Percentiles rank a stretch among this genome's conserved stretches.
These are phyloP conservation scores for Kodamaea fukazawae DNA, from an alignment of 805 yeast species.

Conservation along the genomic window DNA sequence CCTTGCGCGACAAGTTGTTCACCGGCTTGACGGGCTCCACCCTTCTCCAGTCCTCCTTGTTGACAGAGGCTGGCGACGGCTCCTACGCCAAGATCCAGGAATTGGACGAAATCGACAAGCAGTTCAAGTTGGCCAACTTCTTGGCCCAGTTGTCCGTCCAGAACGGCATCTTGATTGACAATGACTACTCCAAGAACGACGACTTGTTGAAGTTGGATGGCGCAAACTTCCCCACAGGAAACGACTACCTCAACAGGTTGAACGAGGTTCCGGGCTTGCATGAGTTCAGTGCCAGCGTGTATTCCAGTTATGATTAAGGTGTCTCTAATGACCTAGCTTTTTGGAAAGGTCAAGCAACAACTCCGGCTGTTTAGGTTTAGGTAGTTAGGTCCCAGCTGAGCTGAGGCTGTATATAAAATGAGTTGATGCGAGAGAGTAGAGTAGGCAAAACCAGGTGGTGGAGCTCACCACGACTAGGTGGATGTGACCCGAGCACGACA, in stretches of 20 bases:
- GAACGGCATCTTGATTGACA: constrained; percentile 50
- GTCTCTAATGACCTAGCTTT: too few species aligned
- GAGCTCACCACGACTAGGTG: too few species aligned
- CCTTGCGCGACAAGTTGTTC: constrained; percentile 33
- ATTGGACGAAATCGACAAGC: constrained; percentile 12
- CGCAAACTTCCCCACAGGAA: constrained; percentile 33
- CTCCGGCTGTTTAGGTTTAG: too few species aligned
- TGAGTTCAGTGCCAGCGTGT: constrained; percentile 86
- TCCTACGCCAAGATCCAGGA: constrained; percentile 17
- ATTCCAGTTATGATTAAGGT: constrained; percentile 67
- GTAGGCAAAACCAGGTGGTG: too few species aligned
- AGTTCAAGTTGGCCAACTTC: constrained; percentile 60
- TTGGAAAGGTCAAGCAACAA: too few species aligned
- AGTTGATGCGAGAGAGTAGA: too few species aligned
- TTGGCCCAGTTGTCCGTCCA: constrained; percentile 69
- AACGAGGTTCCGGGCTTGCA: constrained; percentile 60
- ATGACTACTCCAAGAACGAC: constrained; percentile 23
- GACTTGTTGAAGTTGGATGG: constrained; percentile 26
- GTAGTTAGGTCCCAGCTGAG: too few species aligned
- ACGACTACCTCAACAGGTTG: constrained; percentile 34
- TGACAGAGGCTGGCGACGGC: constrained; percentile 12
- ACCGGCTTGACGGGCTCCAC: constrained; percentile 18
- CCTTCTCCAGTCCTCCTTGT: constrained; percentile 11
- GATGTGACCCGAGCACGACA: too few species aligned
- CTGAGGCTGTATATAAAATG: too few species aligned